phyloP scores from a whole-genome alignment of 2,329 filamentous ascomycete species.

The Aspergillus novofumigatus region DNA sequence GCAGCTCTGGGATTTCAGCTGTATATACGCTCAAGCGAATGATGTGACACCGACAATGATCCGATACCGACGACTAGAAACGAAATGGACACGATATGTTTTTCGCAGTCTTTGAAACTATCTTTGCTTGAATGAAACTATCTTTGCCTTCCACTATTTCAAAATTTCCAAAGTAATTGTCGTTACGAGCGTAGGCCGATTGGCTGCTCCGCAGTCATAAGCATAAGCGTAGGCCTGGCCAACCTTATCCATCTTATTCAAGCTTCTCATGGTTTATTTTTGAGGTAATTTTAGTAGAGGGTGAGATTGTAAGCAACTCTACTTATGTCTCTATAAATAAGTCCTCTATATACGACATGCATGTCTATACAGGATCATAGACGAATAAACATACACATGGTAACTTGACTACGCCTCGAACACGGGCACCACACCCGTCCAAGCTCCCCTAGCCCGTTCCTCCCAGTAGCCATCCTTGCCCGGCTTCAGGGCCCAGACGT shows the following conservation, averaged over 20 bases:
- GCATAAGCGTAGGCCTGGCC: background rate
- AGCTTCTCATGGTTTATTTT: too few relatives aligned
- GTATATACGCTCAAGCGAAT: background rate
- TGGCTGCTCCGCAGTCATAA: background rate
- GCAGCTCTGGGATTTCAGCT: background rate
- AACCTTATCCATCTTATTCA: too few relatives aligned
- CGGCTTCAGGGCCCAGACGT: constrained; percentile 65
- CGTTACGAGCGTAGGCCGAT: background rate
- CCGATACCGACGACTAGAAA: background rate
- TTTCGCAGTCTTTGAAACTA: background rate
- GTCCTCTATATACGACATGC: background rate
- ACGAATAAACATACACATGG: background rate
- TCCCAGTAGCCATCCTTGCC: constrained; percentile 95
- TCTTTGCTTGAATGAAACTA: background rate
- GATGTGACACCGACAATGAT: background rate
- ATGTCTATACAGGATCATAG: background rate
- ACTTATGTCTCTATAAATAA: background rate
- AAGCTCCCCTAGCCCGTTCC: constrained; percentile 65
- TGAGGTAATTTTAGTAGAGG: background rate
- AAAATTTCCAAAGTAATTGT: background rate
- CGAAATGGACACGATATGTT: background rate
- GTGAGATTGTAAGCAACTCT: background rate
- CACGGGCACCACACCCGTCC: constrained; percentile 56
- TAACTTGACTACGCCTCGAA: constrained; percentile 39
- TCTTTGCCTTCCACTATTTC: background rate